Base-by-base conservation (phyloP, 164 flowering plant species). In the Dillenia suffruticosa region DNA sequence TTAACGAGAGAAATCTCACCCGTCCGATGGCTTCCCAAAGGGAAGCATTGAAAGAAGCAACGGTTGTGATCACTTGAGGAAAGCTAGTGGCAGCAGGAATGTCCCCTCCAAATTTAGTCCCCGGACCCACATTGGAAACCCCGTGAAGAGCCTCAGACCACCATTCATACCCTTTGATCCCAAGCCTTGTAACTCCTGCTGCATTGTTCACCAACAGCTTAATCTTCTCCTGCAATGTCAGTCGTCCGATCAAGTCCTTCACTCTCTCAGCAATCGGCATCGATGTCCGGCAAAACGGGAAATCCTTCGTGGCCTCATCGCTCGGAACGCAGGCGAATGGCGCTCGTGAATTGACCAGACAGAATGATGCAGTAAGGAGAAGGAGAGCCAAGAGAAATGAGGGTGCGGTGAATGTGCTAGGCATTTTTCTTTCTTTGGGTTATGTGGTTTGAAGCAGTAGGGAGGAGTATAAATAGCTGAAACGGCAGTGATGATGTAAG, bases 121-220 rank as follows among this genome's bases (percentile, higher is more conserved):
- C 98, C 0, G 96, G 96, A 0, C 97, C 97, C 54, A 81, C 88
- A 63, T 84, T 80, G 32, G 97, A 88, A 7, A 93, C 88, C 5
- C 98, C 98, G 49, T 93, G 97, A 49, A 93, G 84, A 2, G 90
- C 96, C 84, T 93, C 98, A 9, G 96, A 90, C 98, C 98, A 94
- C 98, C 98, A 94, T 76, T 90, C 95, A 54, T 93, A 90, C 12
- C 82, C 83, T 55, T 64, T 66, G 54, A 93, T 83, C 56, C 97
- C 97, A n/a, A 93, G 86, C 67, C 96, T 66, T 8, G 90, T 84
- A 52, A 90, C 86, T 2, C 82, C 70, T 0, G 80, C 82, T 0
- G 98, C 96, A 63, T 77, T 82, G 82, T 84, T 78, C 46, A 82
- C 96, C 12, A 93, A 75, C 63, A 84, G 70, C 58, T 66, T 49